Conservation (phyloP, 768 basidiomycete species). For the Boletus rufocinnamomeus region DNA sequence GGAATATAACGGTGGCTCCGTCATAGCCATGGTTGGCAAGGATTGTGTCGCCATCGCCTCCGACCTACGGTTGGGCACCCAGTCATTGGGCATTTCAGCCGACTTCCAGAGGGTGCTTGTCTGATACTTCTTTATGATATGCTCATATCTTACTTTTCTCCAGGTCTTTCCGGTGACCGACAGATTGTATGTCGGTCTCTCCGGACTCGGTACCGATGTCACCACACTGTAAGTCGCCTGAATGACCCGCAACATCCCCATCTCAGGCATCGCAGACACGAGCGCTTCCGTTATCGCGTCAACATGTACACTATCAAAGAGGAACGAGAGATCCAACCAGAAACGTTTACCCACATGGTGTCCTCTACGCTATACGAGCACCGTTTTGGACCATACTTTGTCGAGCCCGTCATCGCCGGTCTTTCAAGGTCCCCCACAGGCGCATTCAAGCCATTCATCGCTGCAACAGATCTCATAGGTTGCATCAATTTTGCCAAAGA, state of each 20-base stretch:
- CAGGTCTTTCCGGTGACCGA: slow-evolving; percentile 96
- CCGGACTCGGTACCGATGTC: slow-evolving; percentile 93
- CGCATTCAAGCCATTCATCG: slow-evolving; percentile 87
- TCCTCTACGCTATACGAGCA: slow-evolving; percentile 94
- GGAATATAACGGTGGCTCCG: slow-evolving; percentile 96
- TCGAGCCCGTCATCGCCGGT: slow-evolving; percentile 96
- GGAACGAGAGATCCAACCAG: slow-evolving; percentile 93
- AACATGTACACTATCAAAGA: slow-evolving; percentile 99
- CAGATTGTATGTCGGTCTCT: slow-evolving; percentile 86
- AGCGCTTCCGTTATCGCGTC: slow-evolving; percentile 88
- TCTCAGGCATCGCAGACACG: slow-evolving; percentile 55
- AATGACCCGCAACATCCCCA: neutral
- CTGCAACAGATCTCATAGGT: slow-evolving; percentile 91
- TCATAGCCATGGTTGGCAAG: slow-evolving; percentile 99
- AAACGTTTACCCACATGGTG: slow-evolving; percentile 94
- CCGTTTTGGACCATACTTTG: slow-evolving; percentile 95
- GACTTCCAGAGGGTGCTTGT: slow-evolving; percentile 90
- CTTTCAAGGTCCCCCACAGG: slow-evolving; percentile 73
- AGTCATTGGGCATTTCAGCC: slow-evolving; percentile 80
- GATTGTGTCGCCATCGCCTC: slow-evolving; percentile 98
- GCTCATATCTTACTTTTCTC: neutral
- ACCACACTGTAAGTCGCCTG: slow-evolving; percentile 70
- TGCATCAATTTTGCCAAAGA: slow-evolving; percentile 95
- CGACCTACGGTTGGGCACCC: slow-evolving; percentile 88
- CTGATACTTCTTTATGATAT: slow-evolving; percentile 16